Evolutionary conservation across 192 early-diverging fungal genomes (phyloP), one percentile per base, ranked within the genome.

Genomic region (Phycomyces blakesleeanus): DNA sequence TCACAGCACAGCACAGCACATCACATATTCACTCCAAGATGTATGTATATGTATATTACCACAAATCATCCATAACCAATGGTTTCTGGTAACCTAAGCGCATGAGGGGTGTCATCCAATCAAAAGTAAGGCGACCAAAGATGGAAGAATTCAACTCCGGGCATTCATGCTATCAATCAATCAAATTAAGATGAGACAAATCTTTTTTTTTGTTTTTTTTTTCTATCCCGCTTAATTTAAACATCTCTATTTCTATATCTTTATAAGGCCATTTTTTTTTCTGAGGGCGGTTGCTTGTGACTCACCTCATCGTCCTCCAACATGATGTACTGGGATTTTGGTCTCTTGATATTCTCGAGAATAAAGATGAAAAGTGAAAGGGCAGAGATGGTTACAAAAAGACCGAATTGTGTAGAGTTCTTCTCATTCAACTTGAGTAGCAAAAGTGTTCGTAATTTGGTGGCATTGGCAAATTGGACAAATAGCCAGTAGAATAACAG

Each of bases 101-200:
- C 76, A 98, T 90, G 59, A 97, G 63, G 14, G 85, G 83, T 50
- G 89, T 87, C 85, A 98, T 90, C 96, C 96, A 98, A 27, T 85
- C 75, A 73, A 97, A 98, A 2, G 89, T 85, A 0, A 93, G 64
- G 12, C 80, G 80, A 27, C 88, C 90, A 63, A 95, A 95, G 20
- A 98, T 83, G 68, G 91, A 90, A 51, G 93, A 86, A 11, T 75
- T 82, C 20, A 85, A 86, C 65, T 96, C 94, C 5, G 93, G 93
- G 51, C 80, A 81, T 20, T 54, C 53, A 12, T 68, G 66, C 63
- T 77, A 44, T 29, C n/a, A n/a, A n/a, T n/a, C n/a, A n/a, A n/a
- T n/a, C 18, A 49, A 27, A 49, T n/a, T 26, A 53, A 42, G 34
- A 22, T 20, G 8, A 27, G 10, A 12, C 1, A 51, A 38, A n/a